Conservation (phyloP, 2,329 filamentous ascomycete genomes). For the Emydomyces testavorans region DNA sequence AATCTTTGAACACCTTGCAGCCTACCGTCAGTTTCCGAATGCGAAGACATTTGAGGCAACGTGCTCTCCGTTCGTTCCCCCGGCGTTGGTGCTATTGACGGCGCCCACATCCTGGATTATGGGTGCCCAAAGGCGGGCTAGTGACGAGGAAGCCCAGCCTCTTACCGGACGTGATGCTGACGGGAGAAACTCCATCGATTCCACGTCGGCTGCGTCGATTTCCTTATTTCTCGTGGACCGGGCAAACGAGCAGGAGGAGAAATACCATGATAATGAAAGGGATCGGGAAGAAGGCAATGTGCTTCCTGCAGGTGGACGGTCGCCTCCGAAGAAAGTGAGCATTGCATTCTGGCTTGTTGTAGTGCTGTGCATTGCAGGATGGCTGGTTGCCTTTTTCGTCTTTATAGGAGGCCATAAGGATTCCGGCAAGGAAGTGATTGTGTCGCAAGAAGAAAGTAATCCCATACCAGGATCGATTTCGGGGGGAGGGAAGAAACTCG, state of each 20-base stretch:
- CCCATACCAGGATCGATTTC: background rate
- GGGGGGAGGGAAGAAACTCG: conserved; percentile 18
- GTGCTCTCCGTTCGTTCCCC: background rate
- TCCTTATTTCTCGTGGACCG: conserved; percentile 15
- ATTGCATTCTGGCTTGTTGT: conserved; percentile 32
- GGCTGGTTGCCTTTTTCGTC: conserved; percentile 36
- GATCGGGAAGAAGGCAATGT: conserved; percentile 25
- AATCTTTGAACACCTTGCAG: background rate
- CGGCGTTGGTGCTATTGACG: background rate
- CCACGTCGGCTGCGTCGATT: conserved; percentile 16
- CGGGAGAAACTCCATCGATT: conserved; percentile 15
- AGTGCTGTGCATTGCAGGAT: conserved; percentile 34
- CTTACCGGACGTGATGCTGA: conserved; percentile 11
- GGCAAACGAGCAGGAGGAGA: conserved; percentile 12
- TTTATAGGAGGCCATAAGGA: conserved; percentile 31
- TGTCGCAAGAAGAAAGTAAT: conserved; percentile 14
- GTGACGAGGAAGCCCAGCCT: conserved; percentile 16
- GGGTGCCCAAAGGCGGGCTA: conserved; percentile 11
- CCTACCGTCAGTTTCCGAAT: background rate
- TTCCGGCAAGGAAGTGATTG: conserved; percentile 20
- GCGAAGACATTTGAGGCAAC: background rate
- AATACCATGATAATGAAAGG: conserved; percentile 22
- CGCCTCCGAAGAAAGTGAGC: conserved; percentile 20
- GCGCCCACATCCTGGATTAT: conserved; percentile 8
- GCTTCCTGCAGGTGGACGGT: conserved; percentile 6